Evolutionary conservation across 1,284 basidiomycete species (phyloP).

Genomic region (Heterobasidion annosum): DNA sequence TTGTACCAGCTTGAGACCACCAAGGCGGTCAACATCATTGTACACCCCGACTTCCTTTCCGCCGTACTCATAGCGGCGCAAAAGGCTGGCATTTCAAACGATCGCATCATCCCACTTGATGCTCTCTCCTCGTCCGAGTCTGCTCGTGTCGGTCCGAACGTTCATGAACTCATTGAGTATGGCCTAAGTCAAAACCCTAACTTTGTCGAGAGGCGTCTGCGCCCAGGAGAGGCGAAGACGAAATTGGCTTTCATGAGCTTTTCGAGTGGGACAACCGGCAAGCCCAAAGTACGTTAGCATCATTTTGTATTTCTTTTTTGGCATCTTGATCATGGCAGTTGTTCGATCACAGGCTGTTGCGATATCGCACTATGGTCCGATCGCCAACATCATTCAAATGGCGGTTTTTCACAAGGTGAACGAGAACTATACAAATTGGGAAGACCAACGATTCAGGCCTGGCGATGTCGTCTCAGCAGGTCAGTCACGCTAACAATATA

Average conservation of each 20-base stretch:
- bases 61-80: conserved; percentile 44
- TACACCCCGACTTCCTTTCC: conserved; percentile 41
- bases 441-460: conserved; percentile 29
- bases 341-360: conserved; percentile 43
- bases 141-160: conserved; percentile 17
- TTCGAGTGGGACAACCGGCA: conserved; percentile 79
- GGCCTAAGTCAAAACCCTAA: conserved; percentile 32
- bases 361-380: conserved; percentile 59
- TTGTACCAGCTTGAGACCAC: conserved; percentile 49
- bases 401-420: conserved; percentile 37
- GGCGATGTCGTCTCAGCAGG: conserved; percentile 50
- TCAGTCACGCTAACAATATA: conserved; percentile 10
- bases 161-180: conserved; percentile 48
- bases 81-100: conserved; percentile 39
- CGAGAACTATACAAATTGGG: conserved; percentile 20
- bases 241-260: conserved; percentile 71
- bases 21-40: conserved; percentile 48
- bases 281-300: conserved; percentile 43
- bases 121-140: conserved; percentile 6
- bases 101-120: conserved; percentile 49
- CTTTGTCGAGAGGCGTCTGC: conserved; percentile 43
- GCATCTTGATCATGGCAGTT: neutral
- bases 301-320: conserved; percentile 16
- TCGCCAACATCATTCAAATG: conserved; percentile 56
- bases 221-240: conserved; percentile 54